Base-by-base conservation (phyloP, 176 grass and related monocot species). In the Hordeum vulgare region DNA sequence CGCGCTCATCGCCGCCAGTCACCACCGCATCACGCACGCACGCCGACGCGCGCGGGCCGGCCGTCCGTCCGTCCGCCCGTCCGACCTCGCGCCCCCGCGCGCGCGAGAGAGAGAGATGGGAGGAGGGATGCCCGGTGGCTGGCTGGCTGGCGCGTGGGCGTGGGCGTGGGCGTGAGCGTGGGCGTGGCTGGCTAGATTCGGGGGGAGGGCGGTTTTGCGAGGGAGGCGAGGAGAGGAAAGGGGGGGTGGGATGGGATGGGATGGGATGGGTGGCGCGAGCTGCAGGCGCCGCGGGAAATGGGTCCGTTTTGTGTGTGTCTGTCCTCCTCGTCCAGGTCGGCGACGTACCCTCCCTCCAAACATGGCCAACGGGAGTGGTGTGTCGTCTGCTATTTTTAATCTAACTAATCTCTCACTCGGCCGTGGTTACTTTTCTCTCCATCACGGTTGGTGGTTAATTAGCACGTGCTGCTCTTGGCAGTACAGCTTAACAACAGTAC, bases 141-240 rank as follows among this genome's bases (percentile, higher is more conserved):
- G 65, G 45, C 45, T 17, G 45, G 51, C 35, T 27, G 61, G 29
- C 61, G 25, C 35, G 78, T 34, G 69, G 44, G 12, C 37, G 37
- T 66, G 66, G 47, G 15, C n/a, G n/a, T n/a, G n/a, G n/a, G 25
- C 34, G 78, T 34, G 69, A 12, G 12, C 40, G 40, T 66, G 66
- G 51, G 15, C 31, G 31, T 54, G 47, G 47, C 33, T 34, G 36
- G 73, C 81, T 84, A 88, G 86, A 88, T 88, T 84, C 80, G 77
- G 78, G 71, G 76, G 76, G n/a, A n/a, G 63, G 40, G 58, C 84
- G 8, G 84, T 80, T 74, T 72, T 29, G 34, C 57, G 58, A 62
- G 86, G 66, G 86, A 76, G 68, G 85, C 39, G 70, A 41, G 69
- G 69, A 57, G 85, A 44, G 17, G 72, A 65, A 29, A 57, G 62